Percentiles rank a stretch among this genome's conserved stretches.
These are phyloP conservation scores for Filobasidium wieringae DNA, from an alignment of 768 basidiomycete genomes.

Conservation along the genomic window DNA sequence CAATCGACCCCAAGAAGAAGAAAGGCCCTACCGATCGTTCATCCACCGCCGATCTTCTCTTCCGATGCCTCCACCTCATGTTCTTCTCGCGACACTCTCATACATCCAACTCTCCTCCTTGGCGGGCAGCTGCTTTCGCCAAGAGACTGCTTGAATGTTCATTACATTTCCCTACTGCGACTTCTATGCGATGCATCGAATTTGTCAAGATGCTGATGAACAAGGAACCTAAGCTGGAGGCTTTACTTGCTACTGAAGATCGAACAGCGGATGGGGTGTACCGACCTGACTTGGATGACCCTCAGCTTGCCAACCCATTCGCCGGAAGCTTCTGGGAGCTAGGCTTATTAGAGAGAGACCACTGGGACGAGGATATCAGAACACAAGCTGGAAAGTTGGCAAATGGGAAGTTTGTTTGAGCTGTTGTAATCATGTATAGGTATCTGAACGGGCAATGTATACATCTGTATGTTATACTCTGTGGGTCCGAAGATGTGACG, in stretches of 20 bases:
- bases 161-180: slow-evolving; percentile 63
- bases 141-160: slow-evolving; percentile 78
- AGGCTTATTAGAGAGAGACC: slow-evolving; percentile 46
- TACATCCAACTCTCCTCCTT: slow-evolving; percentile 47
- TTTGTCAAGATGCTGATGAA: slow-evolving; percentile 62
- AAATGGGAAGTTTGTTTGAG: slow-evolving; percentile 6
- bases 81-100: slow-evolving; percentile 62
- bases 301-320: slow-evolving; percentile 48
- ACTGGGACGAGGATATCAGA: slow-evolving; percentile 55
- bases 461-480: too few relatives aligned
- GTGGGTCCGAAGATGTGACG: too few relatives aligned
- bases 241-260: slow-evolving; percentile 76
- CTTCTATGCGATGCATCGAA: slow-evolving; percentile 56
- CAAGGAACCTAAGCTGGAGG: slow-evolving; percentile 69
- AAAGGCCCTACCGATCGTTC: slow-evolving; percentile 23
- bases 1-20: slow-evolving; percentile 11
- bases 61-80: slow-evolving; percentile 67
- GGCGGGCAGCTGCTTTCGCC: slow-evolving; percentile 79
- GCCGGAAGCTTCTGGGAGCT: slow-evolving; percentile 81
- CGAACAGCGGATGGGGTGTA: slow-evolving; percentile 73
- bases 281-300: slow-evolving; percentile 74
- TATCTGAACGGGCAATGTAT: not conserved
- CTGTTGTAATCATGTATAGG: not conserved
- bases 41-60: slow-evolving; percentile 52
- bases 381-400: slow-evolving; percentile 47